Conservation (phyloP, 2,329 filamentous ascomycete genomes). For the Epichloe bromicola region DNA sequence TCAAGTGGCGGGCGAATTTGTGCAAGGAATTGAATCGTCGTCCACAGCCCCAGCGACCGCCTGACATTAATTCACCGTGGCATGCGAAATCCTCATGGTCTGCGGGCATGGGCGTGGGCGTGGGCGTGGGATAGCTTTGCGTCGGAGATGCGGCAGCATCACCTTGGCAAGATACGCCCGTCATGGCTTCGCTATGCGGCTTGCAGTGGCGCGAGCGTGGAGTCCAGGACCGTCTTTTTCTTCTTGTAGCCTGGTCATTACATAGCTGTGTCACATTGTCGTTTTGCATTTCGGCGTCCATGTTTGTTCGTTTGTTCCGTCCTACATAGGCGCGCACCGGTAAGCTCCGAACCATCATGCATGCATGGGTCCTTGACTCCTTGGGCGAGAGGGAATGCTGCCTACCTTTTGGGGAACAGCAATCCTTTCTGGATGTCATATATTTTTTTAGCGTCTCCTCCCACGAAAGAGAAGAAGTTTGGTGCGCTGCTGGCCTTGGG, state of each 20-base stretch:
- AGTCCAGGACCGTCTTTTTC: not conserved
- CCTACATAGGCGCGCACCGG: not conserved
- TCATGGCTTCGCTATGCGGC: not conserved
- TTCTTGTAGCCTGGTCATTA: not conserved
- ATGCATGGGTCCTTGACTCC: too few relatives aligned
- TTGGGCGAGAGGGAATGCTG: not conserved
- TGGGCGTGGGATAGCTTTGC: not conserved
- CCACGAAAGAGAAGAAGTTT: not conserved
- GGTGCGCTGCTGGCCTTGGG: not conserved
- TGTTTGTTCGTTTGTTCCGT: not conserved
- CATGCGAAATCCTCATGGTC: not conserved
- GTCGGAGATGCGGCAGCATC: not conserved
- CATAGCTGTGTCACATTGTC: not conserved
- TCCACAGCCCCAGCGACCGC: slow-evolving; percentile 3
- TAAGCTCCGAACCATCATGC: not conserved
- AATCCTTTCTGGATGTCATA: not conserved
- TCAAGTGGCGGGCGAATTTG: slow-evolving; percentile 2
- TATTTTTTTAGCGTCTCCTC: not conserved
- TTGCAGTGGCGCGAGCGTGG: not conserved
- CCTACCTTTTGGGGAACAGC: not conserved
- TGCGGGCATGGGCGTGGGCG: too few relatives aligned
- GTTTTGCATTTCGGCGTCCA: not conserved
- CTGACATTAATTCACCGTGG: not conserved
- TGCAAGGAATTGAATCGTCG: not conserved
- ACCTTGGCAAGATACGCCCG: not conserved